These are phyloP conservation scores for Lasiodiplodia citricola DNA, from an alignment of 2,329 filamentous ascomycete genomes.

Conservation along the genomic window DNA sequence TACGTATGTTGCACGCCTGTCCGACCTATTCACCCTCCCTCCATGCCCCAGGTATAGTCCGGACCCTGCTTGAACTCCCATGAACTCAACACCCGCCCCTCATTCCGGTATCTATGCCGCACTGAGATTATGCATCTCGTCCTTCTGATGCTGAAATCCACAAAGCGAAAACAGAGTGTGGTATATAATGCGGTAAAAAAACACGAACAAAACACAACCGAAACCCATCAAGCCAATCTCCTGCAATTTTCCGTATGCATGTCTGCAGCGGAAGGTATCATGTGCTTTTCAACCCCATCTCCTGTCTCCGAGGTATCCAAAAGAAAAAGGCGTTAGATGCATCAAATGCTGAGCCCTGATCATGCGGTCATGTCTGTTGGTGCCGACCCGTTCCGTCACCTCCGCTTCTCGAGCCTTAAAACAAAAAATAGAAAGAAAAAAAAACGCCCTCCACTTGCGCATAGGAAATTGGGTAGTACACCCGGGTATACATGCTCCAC, in stretches of 20 bases:
- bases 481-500: slow-evolving; percentile 18
- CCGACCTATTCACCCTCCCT: neutral
- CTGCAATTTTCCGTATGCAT: neutral
- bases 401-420: neutral
- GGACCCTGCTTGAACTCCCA: slow-evolving; percentile 2
- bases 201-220: slow-evolving; percentile 1
- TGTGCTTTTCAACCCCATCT: neutral
- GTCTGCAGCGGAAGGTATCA: slow-evolving; percentile 7
- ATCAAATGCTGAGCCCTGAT: slow-evolving; percentile 13
- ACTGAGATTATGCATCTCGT: slow-evolving; percentile 1
- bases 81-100: slow-evolving; percentile 1
- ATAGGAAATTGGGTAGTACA: neutral
- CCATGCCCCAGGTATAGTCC: neutral
- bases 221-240: slow-evolving; percentile 1
- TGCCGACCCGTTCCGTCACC: neutral
- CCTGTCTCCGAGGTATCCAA: slow-evolving; percentile 1
- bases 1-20: neutral
- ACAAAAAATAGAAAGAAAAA: neutral
- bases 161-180: neutral
- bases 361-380: slow-evolving; percentile 11
- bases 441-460: slow-evolving; percentile 1
- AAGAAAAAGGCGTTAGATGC: slow-evolving; percentile 16
- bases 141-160: neutral
- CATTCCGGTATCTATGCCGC: neutral
- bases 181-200: slow-evolving; percentile 20